Evolutionary conservation across 2,329 filamentous ascomycete species (phyloP).

Genomic region (Venturia asperata): DNA sequence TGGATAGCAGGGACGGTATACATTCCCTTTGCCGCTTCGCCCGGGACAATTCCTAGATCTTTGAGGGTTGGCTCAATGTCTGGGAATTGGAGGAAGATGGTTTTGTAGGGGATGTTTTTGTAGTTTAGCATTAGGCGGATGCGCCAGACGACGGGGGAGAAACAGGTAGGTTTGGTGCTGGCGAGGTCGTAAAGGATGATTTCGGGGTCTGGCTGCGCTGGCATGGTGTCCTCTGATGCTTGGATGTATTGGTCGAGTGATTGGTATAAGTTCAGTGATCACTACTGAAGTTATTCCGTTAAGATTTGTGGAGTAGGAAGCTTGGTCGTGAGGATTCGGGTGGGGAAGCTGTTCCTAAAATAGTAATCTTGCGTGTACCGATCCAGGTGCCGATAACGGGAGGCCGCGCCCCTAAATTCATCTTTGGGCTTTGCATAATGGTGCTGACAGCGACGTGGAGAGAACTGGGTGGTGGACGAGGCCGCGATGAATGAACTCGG

Average conservation of each 20-base stretch:
- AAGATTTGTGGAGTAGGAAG: neutral
- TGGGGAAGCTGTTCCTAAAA: neutral
- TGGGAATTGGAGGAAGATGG: too few species aligned
- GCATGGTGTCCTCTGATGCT: constrained; percentile 21
- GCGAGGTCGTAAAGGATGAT: too few species aligned
- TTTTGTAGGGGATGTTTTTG: too few species aligned
- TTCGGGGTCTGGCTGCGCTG: constrained; percentile 28
- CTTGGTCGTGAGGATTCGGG: neutral
- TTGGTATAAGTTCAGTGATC: too few species aligned
- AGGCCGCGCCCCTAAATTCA: neutral
- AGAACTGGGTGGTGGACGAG: neutral
- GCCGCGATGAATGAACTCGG: neutral
- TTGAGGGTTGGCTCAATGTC: too few species aligned
- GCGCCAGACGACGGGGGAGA: too few species aligned
- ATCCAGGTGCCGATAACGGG: neutral
- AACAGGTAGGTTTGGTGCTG: too few species aligned
- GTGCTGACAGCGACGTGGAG: neutral
- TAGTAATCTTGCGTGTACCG: neutral
- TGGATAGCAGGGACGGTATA: too few species aligned
- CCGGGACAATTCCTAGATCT: too few species aligned
- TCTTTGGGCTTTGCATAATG: neutral
- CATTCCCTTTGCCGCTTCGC: too few species aligned
- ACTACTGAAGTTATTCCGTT: neutral
- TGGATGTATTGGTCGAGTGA: too few species aligned
- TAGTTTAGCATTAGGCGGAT: too few species aligned